Percentiles rank a stretch among this genome's conserved stretches.
These are phyloP conservation scores for Diplodia corticola DNA, from an alignment of 2,329 filamentous ascomycete species.

Conservation along the genomic window DNA sequence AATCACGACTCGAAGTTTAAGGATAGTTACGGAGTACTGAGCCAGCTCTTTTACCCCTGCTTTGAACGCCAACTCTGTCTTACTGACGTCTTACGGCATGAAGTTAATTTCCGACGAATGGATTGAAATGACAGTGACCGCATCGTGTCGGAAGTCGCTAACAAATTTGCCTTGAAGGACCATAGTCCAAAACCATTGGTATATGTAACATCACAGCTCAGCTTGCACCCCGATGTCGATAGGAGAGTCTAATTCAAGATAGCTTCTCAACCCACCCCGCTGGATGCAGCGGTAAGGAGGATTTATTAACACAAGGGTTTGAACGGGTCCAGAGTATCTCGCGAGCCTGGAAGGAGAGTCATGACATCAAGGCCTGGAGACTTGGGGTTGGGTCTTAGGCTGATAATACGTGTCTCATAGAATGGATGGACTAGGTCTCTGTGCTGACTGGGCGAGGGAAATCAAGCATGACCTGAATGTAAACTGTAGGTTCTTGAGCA, in stretches of 20 bases:
- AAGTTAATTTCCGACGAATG: background rate
- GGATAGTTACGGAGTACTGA: background rate
- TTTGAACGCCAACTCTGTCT: background rate
- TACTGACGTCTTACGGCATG: background rate
- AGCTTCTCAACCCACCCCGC: background rate
- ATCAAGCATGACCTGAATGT: background rate
- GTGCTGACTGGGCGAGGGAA: background rate
- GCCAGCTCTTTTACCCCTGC: background rate
- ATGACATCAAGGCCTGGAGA: background rate
- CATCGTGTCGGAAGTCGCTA: background rate
- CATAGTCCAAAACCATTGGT: background rate
- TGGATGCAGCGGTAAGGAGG: background rate
- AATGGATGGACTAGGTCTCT: background rate
- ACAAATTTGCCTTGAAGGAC: background rate
- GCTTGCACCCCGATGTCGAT: background rate
- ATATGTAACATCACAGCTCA: background rate
- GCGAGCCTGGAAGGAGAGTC: background rate
- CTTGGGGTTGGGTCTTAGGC: background rate
- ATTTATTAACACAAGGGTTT: background rate
- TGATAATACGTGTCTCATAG: background rate
- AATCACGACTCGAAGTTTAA: background rate
- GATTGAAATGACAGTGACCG: background rate
- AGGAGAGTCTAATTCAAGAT: background rate
- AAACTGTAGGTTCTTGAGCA: background rate
- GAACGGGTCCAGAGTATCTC: background rate